Base-by-base conservation (phyloP, 2,329 filamentous ascomycete genomes). In the Bipolaris zeicola region DNA sequence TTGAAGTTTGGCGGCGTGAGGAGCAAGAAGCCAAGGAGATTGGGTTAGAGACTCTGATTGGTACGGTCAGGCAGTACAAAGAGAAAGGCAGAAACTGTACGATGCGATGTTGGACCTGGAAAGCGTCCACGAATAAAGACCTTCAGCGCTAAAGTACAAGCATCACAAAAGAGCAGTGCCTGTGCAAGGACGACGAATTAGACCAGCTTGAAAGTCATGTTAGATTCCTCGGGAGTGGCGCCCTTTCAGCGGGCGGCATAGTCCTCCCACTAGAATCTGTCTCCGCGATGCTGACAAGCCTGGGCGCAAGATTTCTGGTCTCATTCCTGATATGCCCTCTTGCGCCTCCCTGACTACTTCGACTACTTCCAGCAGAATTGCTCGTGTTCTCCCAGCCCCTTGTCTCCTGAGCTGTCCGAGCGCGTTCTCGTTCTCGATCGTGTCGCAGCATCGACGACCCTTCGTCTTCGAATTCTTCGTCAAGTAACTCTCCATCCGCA, bases 1-100 rank as follows among this genome's bases (percentile, higher is more conserved):
- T 78, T 98, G 77, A 99, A 99, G 82, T 96, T 98, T 82, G 95
- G 93, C 79, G 96, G 95, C 72, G 91, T 90, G 37, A 90, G 93
- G 78, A 94, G 92, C 81, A 85, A 85, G 76, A 91, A 88, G 75
- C 89, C 88, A 37, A 93, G 93, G 78, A 89, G 95, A 80, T 79
- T 98, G 80, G 86, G 87, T 78, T 89, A 71, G 63, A 57, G 33
- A 16, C 20, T 44, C 34, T n/a, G 48, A 24, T 13, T 18, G 13
- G 26, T 41, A 20, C 14, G 28, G 14, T 8, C 24, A 3, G 20
- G 18, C 2, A 3, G 1, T 14, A 39, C 6, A 13, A 33, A 10
- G 2, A 49, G 24, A 37, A 20, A n/a, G 10, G 50, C 36, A 34
- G 38, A 24, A 24, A 49, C 31, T 38, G 46, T 52, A 37, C 38